phyloP scores from a whole-genome alignment of 2,329 filamentous ascomycete genomes.

The Penicillium sp. region DNA sequence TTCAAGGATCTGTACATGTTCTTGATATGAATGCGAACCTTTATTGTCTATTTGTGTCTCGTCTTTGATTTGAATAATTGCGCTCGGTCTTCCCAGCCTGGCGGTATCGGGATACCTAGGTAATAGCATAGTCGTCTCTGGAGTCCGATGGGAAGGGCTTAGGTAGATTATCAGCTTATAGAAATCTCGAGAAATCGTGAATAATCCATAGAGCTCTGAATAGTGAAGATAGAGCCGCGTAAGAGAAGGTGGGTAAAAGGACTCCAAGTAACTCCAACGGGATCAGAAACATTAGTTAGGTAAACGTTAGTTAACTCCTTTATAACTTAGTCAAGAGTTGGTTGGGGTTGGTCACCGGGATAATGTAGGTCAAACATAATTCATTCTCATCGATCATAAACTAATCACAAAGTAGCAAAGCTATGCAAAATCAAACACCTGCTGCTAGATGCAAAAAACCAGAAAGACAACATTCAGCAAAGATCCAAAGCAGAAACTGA shows the following conservation, averaged over 20 bases:
- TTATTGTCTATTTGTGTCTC: constrained; percentile 1
- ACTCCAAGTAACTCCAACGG: constrained; percentile 21
- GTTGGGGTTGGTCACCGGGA: constrained; percentile 1
- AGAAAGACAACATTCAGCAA: background rate
- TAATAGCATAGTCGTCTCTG: background rate
- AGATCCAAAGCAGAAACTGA: background rate
- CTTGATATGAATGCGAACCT: constrained; percentile 12
- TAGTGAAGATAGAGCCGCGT: constrained; percentile 5
- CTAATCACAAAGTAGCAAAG: background rate
- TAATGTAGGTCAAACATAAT: background rate
- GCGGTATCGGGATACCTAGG: background rate
- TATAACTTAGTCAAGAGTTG: too few species aligned
- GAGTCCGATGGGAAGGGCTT: constrained; percentile 4
- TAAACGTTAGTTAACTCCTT: constrained; percentile 15
- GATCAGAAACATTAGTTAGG: constrained; percentile 16
- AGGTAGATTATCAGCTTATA: constrained; percentile 9
- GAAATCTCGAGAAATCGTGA: background rate
- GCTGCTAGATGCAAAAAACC: constrained; percentile 10
- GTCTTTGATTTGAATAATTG: background rate
- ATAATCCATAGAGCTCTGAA: background rate
- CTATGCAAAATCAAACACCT: constrained; percentile 9
- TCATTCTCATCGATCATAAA: background rate
- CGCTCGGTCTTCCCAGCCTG: background rate
- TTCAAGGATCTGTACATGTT: background rate
- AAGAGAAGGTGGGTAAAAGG: constrained; percentile 4